Conservation (phyloP, 306 rosid species). For the Canavalia gladiata region DNA sequence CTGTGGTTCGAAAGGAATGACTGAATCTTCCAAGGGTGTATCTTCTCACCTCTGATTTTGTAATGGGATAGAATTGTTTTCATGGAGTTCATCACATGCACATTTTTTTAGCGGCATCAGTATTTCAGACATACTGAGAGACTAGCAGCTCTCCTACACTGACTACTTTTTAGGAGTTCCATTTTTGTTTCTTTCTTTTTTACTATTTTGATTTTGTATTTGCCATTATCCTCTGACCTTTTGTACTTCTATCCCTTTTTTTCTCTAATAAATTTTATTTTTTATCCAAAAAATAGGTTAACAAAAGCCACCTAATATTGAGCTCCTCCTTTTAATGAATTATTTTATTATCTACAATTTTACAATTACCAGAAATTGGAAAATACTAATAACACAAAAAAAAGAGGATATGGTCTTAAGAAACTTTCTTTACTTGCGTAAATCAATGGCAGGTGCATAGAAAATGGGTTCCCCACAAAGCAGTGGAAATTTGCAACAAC, state of each 20-base stretch:
- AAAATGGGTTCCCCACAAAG: background rate
- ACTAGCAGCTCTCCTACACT: background rate
- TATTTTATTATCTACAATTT: background rate
- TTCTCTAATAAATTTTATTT: background rate
- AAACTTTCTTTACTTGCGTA: background rate
- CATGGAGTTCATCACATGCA: background rate
- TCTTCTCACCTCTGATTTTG: constrained; percentile 24
- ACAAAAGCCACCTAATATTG: background rate
- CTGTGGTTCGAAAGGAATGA: background rate
- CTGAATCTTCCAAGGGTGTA: background rate
- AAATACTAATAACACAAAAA: background rate
- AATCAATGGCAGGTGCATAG: background rate
- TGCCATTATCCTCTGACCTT: constrained; percentile 6
- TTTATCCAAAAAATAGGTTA: background rate
- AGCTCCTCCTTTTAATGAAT: constrained; percentile 14
- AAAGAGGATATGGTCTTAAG: background rate
- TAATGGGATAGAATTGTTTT: background rate
- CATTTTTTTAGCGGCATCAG: background rate
- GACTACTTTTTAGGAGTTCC: background rate
- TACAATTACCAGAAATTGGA: constrained; percentile 28
- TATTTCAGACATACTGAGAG: background rate
- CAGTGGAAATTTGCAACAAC: background rate
- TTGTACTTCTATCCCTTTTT: background rate
- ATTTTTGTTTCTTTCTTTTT: background rate
- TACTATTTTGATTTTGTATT: background rate